A percentile compares a stretch with the other conserved stretches of the same genome.
Conservation (phyloP, 2,329 filamentous ascomycete genomes). For the Elsinoe arachidis region DNA sequence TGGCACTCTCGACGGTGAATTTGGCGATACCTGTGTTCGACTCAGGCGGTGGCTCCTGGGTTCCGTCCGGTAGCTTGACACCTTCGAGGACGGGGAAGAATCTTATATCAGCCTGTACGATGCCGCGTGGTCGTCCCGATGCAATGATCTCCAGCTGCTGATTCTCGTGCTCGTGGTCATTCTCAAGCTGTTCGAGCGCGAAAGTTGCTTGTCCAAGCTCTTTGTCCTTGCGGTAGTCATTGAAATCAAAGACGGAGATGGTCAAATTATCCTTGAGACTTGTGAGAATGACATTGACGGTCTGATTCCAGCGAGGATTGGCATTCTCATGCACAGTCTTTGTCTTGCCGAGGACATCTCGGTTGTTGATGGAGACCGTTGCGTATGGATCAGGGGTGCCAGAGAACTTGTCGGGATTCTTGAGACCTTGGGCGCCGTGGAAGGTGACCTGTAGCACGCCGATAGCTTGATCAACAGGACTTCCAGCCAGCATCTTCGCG, state of each 20-base stretch:
- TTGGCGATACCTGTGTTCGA: conserved; percentile 88
- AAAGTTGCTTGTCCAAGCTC: conserved; percentile 85
- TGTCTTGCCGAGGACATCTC: conserved; percentile 73
- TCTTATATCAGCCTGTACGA: conserved; percentile 71
- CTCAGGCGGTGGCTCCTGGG: conserved; percentile 70
- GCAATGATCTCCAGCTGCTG: conserved; percentile 74
- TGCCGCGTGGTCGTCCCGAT: conserved; percentile 74
- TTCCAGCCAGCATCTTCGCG: conserved; percentile 94
- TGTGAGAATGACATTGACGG: conserved; percentile 87
- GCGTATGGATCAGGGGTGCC: conserved; percentile 88
- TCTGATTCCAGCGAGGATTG: conserved; percentile 93
- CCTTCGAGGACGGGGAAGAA: conserved; percentile 90
- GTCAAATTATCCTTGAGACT: conserved; percentile 83
- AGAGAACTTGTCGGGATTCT: conserved; percentile 90
- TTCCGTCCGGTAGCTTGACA: conserved; percentile 65
- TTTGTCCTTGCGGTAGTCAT: conserved; percentile 94
- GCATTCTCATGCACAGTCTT: conserved; percentile 78
- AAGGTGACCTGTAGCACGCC: conserved; percentile 87
- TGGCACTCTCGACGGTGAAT: conserved; percentile 90
- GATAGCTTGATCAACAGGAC: conserved; percentile 88
- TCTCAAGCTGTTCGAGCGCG: conserved; percentile 70
- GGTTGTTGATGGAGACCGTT: conserved; percentile 73
- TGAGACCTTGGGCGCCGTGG: conserved; percentile 83
- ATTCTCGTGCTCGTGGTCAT: conserved; percentile 70
- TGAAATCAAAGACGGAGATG: conserved; percentile 81